Conservation (phyloP, 1,284 basidiomycete species). For the Leccinum griseonigrum region DNA sequence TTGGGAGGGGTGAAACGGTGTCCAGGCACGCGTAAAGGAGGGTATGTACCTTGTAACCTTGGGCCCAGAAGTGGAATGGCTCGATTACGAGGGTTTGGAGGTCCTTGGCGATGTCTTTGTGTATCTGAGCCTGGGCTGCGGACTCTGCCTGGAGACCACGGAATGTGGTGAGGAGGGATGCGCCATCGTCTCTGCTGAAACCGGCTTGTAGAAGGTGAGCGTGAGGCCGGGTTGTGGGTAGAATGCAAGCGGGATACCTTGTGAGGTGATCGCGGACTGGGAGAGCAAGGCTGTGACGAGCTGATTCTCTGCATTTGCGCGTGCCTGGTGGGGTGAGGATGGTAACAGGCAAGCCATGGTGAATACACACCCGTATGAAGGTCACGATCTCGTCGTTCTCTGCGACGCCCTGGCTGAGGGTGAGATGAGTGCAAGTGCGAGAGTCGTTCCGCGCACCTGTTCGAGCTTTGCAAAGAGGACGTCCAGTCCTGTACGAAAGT, state of each 20-base stretch:
- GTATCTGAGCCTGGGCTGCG: slow-evolving; percentile 60
- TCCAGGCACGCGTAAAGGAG: slow-evolving; percentile 1
- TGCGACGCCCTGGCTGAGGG: slow-evolving; percentile 53
- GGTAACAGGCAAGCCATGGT: slow-evolving; percentile 1
- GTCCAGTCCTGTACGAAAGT: slow-evolving; percentile 80
- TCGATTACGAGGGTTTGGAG: slow-evolving; percentile 65
- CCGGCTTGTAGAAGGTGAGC: slow-evolving; percentile 45
- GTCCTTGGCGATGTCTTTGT: slow-evolving; percentile 65
- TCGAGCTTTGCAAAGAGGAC: slow-evolving; percentile 76
- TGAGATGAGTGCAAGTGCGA: slow-evolving; percentile 20
- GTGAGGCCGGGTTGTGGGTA: neutral
- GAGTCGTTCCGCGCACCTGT: slow-evolving; percentile 48
- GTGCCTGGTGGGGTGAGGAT: slow-evolving; percentile 45
- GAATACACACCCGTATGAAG: slow-evolving; percentile 70
- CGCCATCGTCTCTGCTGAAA: slow-evolving; percentile 77
- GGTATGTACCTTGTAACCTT: slow-evolving; percentile 54
- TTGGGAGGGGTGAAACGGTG: slow-evolving; percentile 4
- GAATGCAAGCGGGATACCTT: slow-evolving; percentile 40
- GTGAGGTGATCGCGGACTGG: slow-evolving; percentile 47
- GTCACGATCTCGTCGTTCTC: slow-evolving; percentile 81
- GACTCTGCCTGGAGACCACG: slow-evolving; percentile 76
- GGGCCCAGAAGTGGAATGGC: slow-evolving; percentile 75
- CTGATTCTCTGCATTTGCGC: slow-evolving; percentile 61
- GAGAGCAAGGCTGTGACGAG: slow-evolving; percentile 58
- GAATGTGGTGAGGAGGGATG: slow-evolving; percentile 73